These are phyloP conservation scores for Penicillium bovifimosum DNA, from an alignment of 495 filamentous ascomycete species.

Conservation along the genomic window DNA sequence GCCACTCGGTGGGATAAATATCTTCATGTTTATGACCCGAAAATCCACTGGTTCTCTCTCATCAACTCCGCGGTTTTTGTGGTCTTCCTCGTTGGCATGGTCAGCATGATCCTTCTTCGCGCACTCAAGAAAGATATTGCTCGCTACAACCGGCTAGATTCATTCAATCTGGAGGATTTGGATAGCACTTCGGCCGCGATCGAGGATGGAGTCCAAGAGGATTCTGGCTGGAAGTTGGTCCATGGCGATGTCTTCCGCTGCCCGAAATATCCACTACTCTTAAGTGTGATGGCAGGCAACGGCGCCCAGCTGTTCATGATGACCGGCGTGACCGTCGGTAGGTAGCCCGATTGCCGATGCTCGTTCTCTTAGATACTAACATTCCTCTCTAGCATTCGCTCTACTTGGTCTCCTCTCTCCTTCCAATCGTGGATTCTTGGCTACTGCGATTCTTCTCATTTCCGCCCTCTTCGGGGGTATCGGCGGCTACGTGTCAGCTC, in stretches of 20 bases:
- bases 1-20: conserved; percentile 98
- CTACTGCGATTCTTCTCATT: conserved; percentile 83
- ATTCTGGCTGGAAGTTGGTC: conserved; percentile 97
- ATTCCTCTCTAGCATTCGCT: conserved; percentile 58
- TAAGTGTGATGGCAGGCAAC: conserved; percentile 86
- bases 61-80: conserved; percentile 94
- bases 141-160: conserved; percentile 88
- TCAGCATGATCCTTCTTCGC: conserved; percentile 79
- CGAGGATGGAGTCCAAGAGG: conserved; percentile 93
- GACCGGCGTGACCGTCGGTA: conserved; percentile 82
- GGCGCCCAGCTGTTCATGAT: conserved; percentile 96
- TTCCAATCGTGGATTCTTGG: conserved; percentile 87
- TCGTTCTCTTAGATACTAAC: neutral
- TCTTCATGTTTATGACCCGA: conserved; percentile 88
- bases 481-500: conserved; percentile 84
- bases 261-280: conserved; percentile 71
- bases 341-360: neutral
- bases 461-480: conserved; percentile 91
- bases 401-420: conserved; percentile 92
- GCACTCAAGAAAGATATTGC: conserved; percentile 91
- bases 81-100: conserved; percentile 82
- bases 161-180: conserved; percentile 78
- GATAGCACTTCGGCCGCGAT: conserved; percentile 63
- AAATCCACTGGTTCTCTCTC: conserved; percentile 97
- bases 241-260: conserved; percentile 96